phyloP scores from a whole-genome alignment of 306 rosid genomes.

The Ceratonia siliqua region DNA sequence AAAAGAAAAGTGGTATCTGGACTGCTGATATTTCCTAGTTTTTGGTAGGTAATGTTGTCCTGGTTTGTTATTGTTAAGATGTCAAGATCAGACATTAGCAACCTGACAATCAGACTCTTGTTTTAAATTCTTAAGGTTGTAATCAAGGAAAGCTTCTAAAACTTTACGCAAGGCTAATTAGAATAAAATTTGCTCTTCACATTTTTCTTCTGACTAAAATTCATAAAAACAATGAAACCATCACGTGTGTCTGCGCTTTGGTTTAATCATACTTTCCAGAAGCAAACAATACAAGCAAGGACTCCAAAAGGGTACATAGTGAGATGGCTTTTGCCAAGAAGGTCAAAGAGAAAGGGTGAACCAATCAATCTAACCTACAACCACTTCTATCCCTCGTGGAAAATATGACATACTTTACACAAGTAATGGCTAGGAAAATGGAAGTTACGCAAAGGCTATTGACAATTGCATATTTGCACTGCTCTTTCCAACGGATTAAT shows the following conservation, averaged over 20 bases:
- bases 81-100: slow-evolving; percentile 53
- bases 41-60: slow-evolving; percentile 35
- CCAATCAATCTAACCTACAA: slow-evolving; percentile 64
- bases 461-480: slow-evolving; percentile 24
- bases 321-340: not conserved
- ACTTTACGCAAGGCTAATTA: not conserved
- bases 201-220: not conserved
- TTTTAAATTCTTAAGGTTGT: slow-evolving; percentile 23
- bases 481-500: slow-evolving; percentile 10
- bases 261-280: slow-evolving; percentile 6
- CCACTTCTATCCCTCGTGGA: slow-evolving; percentile 39
- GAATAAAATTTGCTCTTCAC: not conserved
- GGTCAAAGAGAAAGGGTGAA: slow-evolving; percentile 66
- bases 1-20: not conserved
- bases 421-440: not conserved
- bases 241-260: not conserved
- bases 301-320: not conserved
- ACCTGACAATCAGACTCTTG: slow-evolving; percentile 26
- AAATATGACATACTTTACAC: slow-evolving; percentile 31
- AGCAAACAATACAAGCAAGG: not conserved
- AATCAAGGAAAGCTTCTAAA: slow-evolving; percentile 36
- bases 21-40: slow-evolving; percentile 22
- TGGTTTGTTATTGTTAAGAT: slow-evolving; percentile 39
- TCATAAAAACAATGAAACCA: not conserved
- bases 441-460: slow-evolving; percentile 28